A percentile compares a stretch with the other conserved stretches of the same genome.
Evolutionary conservation across 352 stramenopile genomes (phyloP).

Genomic region (Pythium guiyangense): DNA sequence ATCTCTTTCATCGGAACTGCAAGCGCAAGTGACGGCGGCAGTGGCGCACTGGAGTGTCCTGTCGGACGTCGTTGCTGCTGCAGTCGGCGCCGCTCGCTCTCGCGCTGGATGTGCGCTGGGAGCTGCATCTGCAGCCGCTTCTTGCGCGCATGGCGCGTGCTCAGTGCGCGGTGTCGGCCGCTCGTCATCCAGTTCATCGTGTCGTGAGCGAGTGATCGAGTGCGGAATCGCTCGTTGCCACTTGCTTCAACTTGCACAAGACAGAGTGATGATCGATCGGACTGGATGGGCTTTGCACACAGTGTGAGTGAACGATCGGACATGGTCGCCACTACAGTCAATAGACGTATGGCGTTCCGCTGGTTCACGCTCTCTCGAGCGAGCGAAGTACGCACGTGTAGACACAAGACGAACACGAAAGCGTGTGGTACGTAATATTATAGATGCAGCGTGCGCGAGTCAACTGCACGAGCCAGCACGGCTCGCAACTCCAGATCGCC

Average conservation of each 20-base stretch:
- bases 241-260: background rate
- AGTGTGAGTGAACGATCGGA: background rate
- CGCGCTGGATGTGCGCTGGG: slow-evolving; percentile 36
- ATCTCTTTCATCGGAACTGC: background rate
- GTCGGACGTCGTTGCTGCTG: slow-evolving; percentile 3
- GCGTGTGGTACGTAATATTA: background rate
- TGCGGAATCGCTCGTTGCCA: background rate
- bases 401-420: no score
- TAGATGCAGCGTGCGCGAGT: background rate
- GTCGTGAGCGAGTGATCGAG: background rate
- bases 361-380: no score
- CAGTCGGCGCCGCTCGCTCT: slow-evolving; percentile 11
- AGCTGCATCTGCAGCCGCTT: slow-evolving; percentile 48
- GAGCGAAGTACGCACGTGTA: no score
- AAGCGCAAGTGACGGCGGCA: slow-evolving; percentile 15
- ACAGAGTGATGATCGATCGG: background rate
- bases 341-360: no score
- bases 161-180: slow-evolving; percentile 44
- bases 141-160: slow-evolving; percentile 29
- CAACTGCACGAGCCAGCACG: no score
- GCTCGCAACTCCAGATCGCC: background rate
- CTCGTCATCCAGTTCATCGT: slow-evolving; percentile 75
- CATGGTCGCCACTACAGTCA: no score
- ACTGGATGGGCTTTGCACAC: background rate
- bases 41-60: slow-evolving; percentile 9